Percentiles rank a stretch among this genome's conserved stretches.
phyloP scores from a whole-genome alignment of 805 yeast species.

The Candida pseudofarinosa region DNA sequence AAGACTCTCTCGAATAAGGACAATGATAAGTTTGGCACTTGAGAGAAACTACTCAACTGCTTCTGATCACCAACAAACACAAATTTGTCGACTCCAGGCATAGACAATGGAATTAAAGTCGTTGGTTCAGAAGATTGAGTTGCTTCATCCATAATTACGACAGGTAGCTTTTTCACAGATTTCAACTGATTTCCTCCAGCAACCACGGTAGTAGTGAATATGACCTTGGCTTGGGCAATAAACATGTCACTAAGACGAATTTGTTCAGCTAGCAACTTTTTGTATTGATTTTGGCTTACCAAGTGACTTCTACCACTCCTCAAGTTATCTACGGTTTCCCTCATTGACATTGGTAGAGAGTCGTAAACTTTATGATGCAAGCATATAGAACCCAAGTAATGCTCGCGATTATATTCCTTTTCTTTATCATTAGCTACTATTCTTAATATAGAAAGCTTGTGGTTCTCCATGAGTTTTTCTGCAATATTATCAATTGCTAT shows the following conservation, averaged over 20 bases:
- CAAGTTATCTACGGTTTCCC: constrained; percentile 41
- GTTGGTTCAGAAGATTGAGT: constrained; percentile 75
- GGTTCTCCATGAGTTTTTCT: constrained; percentile 53
- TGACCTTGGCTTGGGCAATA: constrained; percentile 62
- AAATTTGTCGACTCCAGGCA: constrained; percentile 62
- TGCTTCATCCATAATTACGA: constrained; percentile 75
- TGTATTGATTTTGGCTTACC: constrained; percentile 45
- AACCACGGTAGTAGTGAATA: constrained; percentile 68
- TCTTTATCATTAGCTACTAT: constrained; percentile 60
- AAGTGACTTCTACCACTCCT: constrained; percentile 35
- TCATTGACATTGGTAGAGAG: constrained; percentile 43
- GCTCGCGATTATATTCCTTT: constrained; percentile 53
- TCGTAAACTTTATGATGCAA: constrained; percentile 57
- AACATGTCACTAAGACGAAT: constrained; percentile 45
- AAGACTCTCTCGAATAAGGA: constrained; percentile 68
- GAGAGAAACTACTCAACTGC: constrained; percentile 68
- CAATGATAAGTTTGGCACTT: constrained; percentile 60
- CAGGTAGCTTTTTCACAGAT: constrained; percentile 51
- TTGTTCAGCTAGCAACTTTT: constrained; percentile 44
- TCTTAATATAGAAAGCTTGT: constrained; percentile 50
- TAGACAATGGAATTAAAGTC: constrained; percentile 65
- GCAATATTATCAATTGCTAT: constrained; percentile 76
- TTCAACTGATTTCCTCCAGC: constrained; percentile 67
- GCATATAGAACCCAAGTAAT: constrained; percentile 56
- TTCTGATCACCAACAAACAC: constrained; percentile 75